Percentiles rank a stretch among this genome's conserved stretches.
These are phyloP conservation scores for Starmerella apis DNA, from an alignment of 805 yeast genomes.

Conservation along the genomic window DNA sequence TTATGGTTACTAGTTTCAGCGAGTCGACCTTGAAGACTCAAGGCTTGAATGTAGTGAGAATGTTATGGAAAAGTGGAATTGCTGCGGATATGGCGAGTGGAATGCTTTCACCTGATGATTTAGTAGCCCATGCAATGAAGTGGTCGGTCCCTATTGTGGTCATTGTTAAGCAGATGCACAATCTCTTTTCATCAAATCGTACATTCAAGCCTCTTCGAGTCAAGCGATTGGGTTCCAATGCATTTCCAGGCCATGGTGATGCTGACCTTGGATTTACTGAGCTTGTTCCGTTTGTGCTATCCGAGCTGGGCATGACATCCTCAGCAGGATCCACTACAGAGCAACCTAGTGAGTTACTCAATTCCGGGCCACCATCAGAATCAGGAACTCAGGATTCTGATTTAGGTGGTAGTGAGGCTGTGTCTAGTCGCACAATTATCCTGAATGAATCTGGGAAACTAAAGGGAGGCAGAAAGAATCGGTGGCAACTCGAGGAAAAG, in stretches of 20 bases:
- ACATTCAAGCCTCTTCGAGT: conserved; percentile 65
- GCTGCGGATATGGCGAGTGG: conserved; percentile 52
- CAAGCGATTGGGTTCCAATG: conserved; percentile 46
- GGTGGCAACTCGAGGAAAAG: conserved; percentile 70
- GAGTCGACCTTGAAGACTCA: conserved; percentile 45
- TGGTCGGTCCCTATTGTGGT: conserved; percentile 73
- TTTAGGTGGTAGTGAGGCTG: background rate
- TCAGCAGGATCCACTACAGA: background rate
- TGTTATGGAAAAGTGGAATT: conserved; percentile 68
- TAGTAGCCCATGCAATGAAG: conserved; percentile 47
- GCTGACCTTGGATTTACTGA: conserved; percentile 65
- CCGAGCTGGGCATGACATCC: conserved; percentile 23
- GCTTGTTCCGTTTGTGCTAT: conserved; percentile 39
- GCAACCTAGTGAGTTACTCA: background rate
- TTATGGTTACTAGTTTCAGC: conserved; percentile 61
- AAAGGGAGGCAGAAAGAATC: conserved; percentile 59
- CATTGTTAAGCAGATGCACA: conserved; percentile 58
- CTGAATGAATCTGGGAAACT: conserved; percentile 71
- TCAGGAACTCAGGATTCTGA: background rate
- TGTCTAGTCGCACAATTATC: conserved; percentile 34
- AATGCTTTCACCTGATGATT: conserved; percentile 47
- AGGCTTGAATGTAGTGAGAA: conserved; percentile 53
- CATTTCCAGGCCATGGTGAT: conserved; percentile 37
- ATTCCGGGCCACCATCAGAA: background rate
- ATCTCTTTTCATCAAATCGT: conserved; percentile 34